Evolutionary conservation across 495 filamentous ascomycete species (phyloP), one percentile per base, ranked within the genome.

Genomic region (Lophiotrema nucula): DNA sequence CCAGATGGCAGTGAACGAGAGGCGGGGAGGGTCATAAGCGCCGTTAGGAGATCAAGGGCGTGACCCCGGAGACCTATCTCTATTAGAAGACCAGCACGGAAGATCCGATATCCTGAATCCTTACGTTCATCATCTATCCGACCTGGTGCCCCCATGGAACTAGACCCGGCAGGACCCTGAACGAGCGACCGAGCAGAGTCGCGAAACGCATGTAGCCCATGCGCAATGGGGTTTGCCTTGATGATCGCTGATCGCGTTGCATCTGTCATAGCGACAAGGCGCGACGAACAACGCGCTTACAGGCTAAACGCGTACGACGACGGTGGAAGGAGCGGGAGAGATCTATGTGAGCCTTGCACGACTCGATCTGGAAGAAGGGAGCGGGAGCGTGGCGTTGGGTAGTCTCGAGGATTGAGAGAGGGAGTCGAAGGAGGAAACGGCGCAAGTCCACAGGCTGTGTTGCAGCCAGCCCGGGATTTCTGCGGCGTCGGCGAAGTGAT

Each of bases 221-320:
- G 49, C 35, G n/a, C 23, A 43, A 60, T 60, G 41, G 48, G 48
- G 33, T 58, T 58, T 58, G 59, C 54, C 52, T 63, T 48, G 54
- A 58, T 58, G 52, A 63, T 63, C 45, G 46, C 45, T 38, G 53
- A 58, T 46, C 38, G 46, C 46, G 46, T 43, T 48, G 47, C 13
- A 48, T 58, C 59, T 52, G 54, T 48, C 52, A 63, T 63, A 42
- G 37, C 44, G 59, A 58, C 38, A 39, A 52, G 26, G 47, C 41
- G 60, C 53, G 52, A 41, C 53, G 52, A 41, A 6, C 25, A 11
- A 54, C 41, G 57, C 57, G 51, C 57, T 48, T 48, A 60, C 37
- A 44, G 33, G 49, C 18, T 44, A 22, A 49, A 47, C 31, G 53
- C 39, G 41, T 35, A 47, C 25, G 44, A 47, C 37, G 19, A 26